phyloP scores from a whole-genome alignment of 1,139 yeast genomes.

The Zygoascus sp. region DNA sequence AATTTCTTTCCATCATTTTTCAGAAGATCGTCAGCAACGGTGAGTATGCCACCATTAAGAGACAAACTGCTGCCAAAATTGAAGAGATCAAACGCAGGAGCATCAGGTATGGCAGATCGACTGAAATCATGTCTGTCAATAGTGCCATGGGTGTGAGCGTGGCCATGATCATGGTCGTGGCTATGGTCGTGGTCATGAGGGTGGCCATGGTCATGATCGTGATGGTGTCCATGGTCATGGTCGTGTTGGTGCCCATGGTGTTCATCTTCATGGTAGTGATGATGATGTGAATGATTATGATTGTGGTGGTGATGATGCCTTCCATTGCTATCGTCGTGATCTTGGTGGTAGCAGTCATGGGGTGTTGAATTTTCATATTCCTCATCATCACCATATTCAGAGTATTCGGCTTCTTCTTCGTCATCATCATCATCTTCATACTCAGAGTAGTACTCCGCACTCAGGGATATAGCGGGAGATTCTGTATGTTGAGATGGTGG shows the following conservation, averaged over 20 bases:
- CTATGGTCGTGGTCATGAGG: conserved; percentile 14
- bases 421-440: conserved; percentile 19
- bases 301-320: conserved; percentile 10
- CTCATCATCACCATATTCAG: conserved; percentile 10
- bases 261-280: conserved; percentile 13
- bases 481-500: conserved; percentile 4
- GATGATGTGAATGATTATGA: background rate
- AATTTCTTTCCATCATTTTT: conserved; percentile 71
- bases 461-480: conserved; percentile 1
- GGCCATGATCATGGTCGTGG: conserved; percentile 16
- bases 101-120: background rate
- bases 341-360: conserved; percentile 18
- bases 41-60: conserved; percentile 45
- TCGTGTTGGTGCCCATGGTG: conserved; percentile 18
- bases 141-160: conserved; percentile 11
- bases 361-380: conserved; percentile 5
- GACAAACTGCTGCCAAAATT: conserved; percentile 36
- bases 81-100: conserved; percentile 26
- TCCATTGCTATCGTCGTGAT: conserved; percentile 17
- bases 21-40: conserved; percentile 72
- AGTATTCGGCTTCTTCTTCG: conserved; percentile 11
- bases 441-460: conserved; percentile 10
- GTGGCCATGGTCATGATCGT: conserved; percentile 14
- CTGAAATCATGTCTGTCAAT: background rate
- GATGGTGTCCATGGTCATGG: conserved; percentile 16